A percentile compares a stretch with the other conserved stretches of the same genome.
These are phyloP conservation scores for Pythium monospermum DNA, from an alignment of 352 stramenopile genomes.

Conservation along the genomic window DNA sequence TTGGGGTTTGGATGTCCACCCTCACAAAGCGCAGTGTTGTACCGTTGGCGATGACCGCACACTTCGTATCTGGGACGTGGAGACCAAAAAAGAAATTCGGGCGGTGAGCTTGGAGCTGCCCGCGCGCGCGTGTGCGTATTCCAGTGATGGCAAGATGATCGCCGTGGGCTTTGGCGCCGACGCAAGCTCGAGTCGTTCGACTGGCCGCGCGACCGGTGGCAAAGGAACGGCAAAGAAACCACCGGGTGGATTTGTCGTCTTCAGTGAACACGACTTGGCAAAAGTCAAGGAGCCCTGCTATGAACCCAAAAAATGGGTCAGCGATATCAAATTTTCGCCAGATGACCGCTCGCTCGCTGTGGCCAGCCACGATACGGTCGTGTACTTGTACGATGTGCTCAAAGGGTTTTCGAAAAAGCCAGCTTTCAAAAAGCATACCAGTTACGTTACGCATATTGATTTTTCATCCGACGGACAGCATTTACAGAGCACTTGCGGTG, in stretches of 20 bases:
- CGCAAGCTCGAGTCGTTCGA: constrained; percentile 8
- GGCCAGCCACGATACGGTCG: constrained; percentile 61
- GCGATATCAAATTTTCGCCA: constrained; percentile 67
- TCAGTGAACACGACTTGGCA: constrained; percentile 40
- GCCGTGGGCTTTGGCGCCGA: constrained; percentile 76
- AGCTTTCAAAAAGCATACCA: constrained; percentile 77
- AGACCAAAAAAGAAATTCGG: constrained; percentile 33
- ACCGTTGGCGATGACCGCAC: constrained; percentile 81
- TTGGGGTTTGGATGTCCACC: constrained; percentile 76
- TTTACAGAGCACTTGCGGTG: constrained; percentile 70
- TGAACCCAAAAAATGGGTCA: constrained; percentile 66
- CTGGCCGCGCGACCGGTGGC: background rate
- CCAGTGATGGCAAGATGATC: constrained; percentile 83
- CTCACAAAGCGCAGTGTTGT: constrained; percentile 53
- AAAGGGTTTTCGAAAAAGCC: constrained; percentile 63
- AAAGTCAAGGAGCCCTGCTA: constrained; percentile 42
- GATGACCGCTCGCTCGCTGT: constrained; percentile 55
- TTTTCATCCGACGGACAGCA: constrained; percentile 66
- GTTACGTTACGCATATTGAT: constrained; percentile 74
- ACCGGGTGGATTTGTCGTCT: constrained; percentile 55
- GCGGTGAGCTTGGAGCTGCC: constrained; percentile 34
- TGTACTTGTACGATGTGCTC: constrained; percentile 75
- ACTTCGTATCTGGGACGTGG: constrained; percentile 79
- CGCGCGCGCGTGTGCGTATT: constrained; percentile 79
- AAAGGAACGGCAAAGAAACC: constrained; percentile 31